phyloP scores from a whole-genome alignment of 140 eudicot genomes.

The Senecio squalidus region DNA sequence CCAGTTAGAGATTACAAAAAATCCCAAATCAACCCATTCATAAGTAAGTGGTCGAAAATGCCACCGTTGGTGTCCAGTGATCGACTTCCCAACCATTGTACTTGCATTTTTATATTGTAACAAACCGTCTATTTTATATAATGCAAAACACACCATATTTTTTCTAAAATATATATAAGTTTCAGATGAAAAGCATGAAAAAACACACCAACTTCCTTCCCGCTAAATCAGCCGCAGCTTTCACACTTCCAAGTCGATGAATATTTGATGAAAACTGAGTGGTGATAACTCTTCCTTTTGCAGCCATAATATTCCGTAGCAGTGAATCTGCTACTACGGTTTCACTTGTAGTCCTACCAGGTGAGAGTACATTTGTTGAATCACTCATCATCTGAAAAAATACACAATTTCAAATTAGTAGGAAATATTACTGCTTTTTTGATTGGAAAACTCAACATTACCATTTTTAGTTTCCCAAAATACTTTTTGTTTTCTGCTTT shows the following conservation, averaged over 20 bases:
- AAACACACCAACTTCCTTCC: conserved; percentile 90
- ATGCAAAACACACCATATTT: no score
- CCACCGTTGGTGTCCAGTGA: background rate
- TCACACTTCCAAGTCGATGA: conserved; percentile 97
- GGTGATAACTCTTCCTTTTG: conserved; percentile 90
- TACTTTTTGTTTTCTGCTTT: no score
- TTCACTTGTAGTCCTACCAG: conserved; percentile 96
- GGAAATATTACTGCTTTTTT: no score
- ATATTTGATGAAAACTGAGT: conserved; percentile 98
- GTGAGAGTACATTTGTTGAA: conserved; percentile 91
- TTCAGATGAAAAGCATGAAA: background rate
- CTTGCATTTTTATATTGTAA: background rate
- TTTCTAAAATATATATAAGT: no score
- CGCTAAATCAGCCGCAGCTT: conserved; percentile 98
- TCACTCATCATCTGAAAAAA: conserved; percentile 94
- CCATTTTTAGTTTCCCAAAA: no score
- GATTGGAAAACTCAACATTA: no score
- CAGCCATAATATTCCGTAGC: conserved; percentile 75
- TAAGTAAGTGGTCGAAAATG: no score
- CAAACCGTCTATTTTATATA: conserved; percentile 2
- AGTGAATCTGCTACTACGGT: conserved; percentile 87
- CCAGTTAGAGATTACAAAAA: no score
- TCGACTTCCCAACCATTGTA: background rate
- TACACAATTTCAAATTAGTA: background rate
- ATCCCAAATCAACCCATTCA: no score